Conservation (phyloP, 2,329 filamentous ascomycete species). For the Pseudopithomyces chartarum region DNA sequence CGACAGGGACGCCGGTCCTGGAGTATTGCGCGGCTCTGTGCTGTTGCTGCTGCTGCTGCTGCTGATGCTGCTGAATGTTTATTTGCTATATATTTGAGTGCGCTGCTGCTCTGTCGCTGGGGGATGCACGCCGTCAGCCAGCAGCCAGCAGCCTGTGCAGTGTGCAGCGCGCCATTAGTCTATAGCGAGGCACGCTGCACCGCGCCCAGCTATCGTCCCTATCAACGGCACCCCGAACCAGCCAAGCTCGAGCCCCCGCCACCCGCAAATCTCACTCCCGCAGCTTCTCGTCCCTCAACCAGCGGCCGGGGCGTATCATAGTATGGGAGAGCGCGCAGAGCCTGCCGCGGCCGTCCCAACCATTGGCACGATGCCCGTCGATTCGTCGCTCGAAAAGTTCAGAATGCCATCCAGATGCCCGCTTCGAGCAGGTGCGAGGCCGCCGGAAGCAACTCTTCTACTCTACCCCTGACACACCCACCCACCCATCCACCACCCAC, state of each 20-base stretch:
- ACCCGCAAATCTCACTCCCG: background rate
- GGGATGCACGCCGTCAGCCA: too few relatives aligned
- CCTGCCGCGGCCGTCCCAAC: background rate
- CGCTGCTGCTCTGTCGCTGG: too few relatives aligned
- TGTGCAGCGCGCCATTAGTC: too few relatives aligned
- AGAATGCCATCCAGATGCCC: background rate
- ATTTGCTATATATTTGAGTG: too few relatives aligned
- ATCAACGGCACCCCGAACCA: background rate
- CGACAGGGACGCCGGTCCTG: too few relatives aligned
- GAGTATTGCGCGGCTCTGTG: too few relatives aligned
- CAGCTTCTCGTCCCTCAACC: background rate
- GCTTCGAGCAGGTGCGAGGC: background rate
- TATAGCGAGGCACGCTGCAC: background rate
- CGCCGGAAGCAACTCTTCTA: too few relatives aligned
- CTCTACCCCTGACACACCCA: slow-evolving; percentile 1
- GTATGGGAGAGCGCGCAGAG: background rate
- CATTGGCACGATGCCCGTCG: background rate
- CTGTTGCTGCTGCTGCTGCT: too few relatives aligned
- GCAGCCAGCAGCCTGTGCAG: background rate
- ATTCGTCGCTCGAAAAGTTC: background rate
- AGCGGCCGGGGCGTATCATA: background rate
- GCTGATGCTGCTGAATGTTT: too few relatives aligned
- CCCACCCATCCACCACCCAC: too few relatives aligned
- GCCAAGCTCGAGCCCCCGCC: slow-evolving; percentile 1
- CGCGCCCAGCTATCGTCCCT: background rate